Evolutionary conservation across 805 yeast genomes (phyloP).

Genomic region (Candida nemodendra): DNA sequence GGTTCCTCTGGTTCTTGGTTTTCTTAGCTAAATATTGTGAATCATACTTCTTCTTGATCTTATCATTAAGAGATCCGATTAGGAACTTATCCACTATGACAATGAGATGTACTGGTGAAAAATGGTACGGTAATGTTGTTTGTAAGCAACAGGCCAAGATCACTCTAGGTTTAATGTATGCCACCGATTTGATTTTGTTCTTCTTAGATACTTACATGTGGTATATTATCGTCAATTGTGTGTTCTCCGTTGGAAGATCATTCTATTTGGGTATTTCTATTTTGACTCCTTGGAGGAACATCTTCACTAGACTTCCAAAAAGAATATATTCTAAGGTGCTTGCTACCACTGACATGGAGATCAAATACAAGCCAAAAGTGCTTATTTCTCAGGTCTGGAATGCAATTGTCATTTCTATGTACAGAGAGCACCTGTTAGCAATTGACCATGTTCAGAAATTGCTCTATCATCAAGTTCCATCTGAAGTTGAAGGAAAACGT

Average conservation of each 20-base stretch:
- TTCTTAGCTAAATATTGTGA: slow-evolving; percentile 87
- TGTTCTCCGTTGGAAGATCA: slow-evolving; percentile 95
- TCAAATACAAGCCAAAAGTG: slow-evolving; percentile 97
- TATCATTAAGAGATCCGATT: slow-evolving; percentile 92
- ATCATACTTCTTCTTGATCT: slow-evolving; percentile 87
- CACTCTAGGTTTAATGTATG: slow-evolving; percentile 87
- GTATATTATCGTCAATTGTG: slow-evolving; percentile 94
- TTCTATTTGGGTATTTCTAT: slow-evolving; percentile 98
- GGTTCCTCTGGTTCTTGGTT: slow-evolving; percentile 84
- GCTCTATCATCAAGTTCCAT: slow-evolving; percentile 97
- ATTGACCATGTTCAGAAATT: slow-evolving; percentile 98
- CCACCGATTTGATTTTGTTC: slow-evolving; percentile 91
- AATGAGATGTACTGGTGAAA: slow-evolving; percentile 96
- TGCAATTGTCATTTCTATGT: slow-evolving; percentile 98
- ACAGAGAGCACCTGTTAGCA: slow-evolving; percentile 97
- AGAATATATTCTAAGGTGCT: slow-evolving; percentile 96
- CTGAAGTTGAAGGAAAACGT: slow-evolving; percentile 97
- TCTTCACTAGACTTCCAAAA: slow-evolving; percentile 96
- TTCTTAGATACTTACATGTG: slow-evolving; percentile 98
- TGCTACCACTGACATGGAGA: slow-evolving; percentile 99
- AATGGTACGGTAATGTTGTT: slow-evolving; percentile 72
- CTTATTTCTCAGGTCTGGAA: slow-evolving; percentile 98
- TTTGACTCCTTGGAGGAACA: slow-evolving; percentile 99
- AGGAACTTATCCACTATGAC: slow-evolving; percentile 79
- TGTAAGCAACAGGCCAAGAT: slow-evolving; percentile 88